Evolutionary conservation across 345 rosid genomes (phyloP).

Genomic region (Eucalyptus pumila): DNA sequence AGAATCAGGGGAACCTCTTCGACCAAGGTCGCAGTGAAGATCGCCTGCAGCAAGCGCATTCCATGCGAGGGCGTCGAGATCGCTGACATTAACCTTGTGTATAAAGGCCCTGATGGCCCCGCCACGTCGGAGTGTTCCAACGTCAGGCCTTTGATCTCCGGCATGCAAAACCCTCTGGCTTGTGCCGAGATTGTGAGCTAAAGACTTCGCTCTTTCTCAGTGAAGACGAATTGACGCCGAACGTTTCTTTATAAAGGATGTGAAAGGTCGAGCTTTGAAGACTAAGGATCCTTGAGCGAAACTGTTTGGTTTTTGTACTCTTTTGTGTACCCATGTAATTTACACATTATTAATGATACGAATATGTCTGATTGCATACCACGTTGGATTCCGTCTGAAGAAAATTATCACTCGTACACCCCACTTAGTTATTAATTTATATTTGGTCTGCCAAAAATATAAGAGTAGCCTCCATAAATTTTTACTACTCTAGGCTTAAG

Average conservation of each 20-base stretch:
- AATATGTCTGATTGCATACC: not conserved
- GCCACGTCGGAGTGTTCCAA: not conserved
- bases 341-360: not conserved
- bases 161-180: not conserved
- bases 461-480: not conserved
- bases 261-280: not conserved
- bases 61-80: conserved; percentile 9
- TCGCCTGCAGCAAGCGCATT: conserved; percentile 30
- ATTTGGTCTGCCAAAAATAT: not conserved
- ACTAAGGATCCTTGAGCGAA: not conserved
- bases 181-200: not conserved
- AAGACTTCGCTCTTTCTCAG: not conserved
- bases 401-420: not conserved
- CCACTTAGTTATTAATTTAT: not conserved
- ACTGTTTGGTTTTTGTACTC: not conserved
- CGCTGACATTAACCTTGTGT: not conserved
- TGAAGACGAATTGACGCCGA: not conserved
- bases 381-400: not conserved
- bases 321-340: not conserved
- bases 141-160: not conserved
- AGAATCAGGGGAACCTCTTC: conserved; percentile 33
- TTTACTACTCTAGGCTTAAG: not conserved
- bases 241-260: not conserved
- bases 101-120: not conserved
- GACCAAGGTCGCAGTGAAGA: conserved; percentile 21